These are phyloP conservation scores for Cucurbita argyrosperma DNA, from an alignment of 306 rosid genomes.

Conservation along the genomic window DNA sequence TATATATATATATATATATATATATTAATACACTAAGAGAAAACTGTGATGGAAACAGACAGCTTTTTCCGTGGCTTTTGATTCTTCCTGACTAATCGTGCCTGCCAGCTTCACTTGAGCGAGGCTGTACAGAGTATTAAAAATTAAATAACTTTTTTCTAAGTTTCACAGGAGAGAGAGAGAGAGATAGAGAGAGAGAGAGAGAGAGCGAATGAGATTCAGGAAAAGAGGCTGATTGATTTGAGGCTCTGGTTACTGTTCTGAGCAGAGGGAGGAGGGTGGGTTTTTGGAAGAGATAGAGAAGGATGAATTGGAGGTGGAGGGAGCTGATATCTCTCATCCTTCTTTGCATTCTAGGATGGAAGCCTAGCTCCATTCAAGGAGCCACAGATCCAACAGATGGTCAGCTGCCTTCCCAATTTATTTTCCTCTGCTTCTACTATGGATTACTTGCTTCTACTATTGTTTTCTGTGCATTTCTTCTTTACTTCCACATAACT, in stretches of 20 bases:
- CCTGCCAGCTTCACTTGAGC: slow-evolving; percentile 81
- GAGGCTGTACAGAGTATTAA: slow-evolving; percentile 18
- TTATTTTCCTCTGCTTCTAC: not conserved
- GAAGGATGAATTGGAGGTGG: slow-evolving; percentile 36
- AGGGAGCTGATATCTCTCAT: slow-evolving; percentile 25
- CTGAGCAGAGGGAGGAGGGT: not conserved
- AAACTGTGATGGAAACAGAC: not conserved
- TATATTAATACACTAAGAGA: not conserved
- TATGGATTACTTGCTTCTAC: not conserved
- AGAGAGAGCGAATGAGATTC: not conserved
- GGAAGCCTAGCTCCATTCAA: slow-evolving; percentile 31
- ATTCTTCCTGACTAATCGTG: slow-evolving; percentile 55
- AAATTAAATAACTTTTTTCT: slow-evolving; percentile 1
- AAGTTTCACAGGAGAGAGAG: not conserved
- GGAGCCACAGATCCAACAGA: slow-evolving; percentile 78
- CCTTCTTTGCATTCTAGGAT: slow-evolving; percentile 42
- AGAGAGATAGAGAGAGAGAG: not conserved
- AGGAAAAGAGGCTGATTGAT: not conserved
- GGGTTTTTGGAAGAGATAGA: too few species aligned
- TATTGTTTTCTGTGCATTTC: slow-evolving; percentile 14
- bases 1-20: not conserved
- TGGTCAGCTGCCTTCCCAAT: slow-evolving; percentile 39
- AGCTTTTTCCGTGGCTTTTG: slow-evolving; percentile 55
- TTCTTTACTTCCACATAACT: slow-evolving; percentile 12
- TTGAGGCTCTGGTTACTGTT: not conserved